These are phyloP conservation scores for Oldenlandia corymbosa DNA, from an alignment of 257 asterid species.

Conservation along the genomic window DNA sequence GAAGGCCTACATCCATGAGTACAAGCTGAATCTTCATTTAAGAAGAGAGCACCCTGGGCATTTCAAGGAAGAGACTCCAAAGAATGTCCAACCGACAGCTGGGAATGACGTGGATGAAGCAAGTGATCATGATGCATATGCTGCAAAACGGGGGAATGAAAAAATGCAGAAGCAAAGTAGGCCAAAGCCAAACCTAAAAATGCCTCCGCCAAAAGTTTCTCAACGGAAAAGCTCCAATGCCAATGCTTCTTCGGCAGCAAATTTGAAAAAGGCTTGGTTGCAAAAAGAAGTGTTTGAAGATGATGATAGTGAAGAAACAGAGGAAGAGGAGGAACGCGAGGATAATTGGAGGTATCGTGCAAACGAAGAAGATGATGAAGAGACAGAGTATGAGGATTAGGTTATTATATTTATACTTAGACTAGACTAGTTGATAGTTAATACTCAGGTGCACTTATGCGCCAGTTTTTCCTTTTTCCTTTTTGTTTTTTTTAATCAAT, in stretches of 20 bases:
- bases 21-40: constrained; percentile 94
- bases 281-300: constrained; percentile 57
- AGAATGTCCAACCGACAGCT: constrained; percentile 34
- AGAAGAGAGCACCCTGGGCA: constrained; percentile 92
- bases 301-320: constrained; percentile 98
- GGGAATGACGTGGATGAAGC: constrained; percentile 71
- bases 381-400: constrained; percentile 90
- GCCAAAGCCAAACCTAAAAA: constrained; percentile 67
- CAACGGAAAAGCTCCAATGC: constrained; percentile 52
- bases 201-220: constrained; percentile 68
- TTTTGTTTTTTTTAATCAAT: neutral
- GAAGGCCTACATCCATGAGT: constrained; percentile 97
- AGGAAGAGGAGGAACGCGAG: constrained; percentile 92
- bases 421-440: neutral
- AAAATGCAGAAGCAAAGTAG: constrained; percentile 60
- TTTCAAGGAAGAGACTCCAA: constrained; percentile 71
- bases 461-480: too few relatives aligned
- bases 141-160: constrained; percentile 44
- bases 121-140: constrained; percentile 69
- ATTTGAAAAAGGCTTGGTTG: constrained; percentile 55
- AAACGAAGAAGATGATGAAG: constrained; percentile 83
- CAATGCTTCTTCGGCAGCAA: constrained; percentile 37
- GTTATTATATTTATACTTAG: neutral
- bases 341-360: constrained; percentile 74
- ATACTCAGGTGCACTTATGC: neutral